These are phyloP conservation scores for Hippophae rhamnoides DNA, from an alignment of 306 rosid species.

Conservation along the genomic window DNA sequence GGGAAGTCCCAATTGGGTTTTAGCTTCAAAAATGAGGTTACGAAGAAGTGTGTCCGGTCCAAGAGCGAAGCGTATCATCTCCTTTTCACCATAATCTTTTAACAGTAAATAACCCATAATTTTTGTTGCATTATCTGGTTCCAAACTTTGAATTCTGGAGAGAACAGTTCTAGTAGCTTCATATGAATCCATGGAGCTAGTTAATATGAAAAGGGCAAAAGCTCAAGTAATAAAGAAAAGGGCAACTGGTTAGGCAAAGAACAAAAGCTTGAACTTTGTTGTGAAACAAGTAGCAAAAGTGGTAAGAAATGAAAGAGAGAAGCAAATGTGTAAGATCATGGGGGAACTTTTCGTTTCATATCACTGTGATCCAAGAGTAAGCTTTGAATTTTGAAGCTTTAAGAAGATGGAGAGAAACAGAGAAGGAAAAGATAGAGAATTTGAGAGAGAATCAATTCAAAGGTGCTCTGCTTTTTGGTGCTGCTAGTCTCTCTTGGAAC, in stretches of 20 bases:
- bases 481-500: too few species aligned
- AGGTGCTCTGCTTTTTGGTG: too few species aligned
- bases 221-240: too few species aligned
- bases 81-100: constrained; percentile 60
- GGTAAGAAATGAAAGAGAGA: too few species aligned
- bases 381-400: too few species aligned
- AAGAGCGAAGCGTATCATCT: constrained; percentile 54
- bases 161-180: constrained; percentile 72
- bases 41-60: constrained; percentile 59
- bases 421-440: not conserved
- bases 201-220: too few species aligned
- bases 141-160: constrained; percentile 54
- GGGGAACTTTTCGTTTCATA: too few species aligned
- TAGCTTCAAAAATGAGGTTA: constrained; percentile 46
- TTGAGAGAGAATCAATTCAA: too few species aligned
- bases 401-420: not conserved
- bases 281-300: not conserved
- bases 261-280: not conserved
- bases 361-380: too few species aligned
- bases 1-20: constrained; percentile 41
- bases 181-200: constrained; percentile 46
- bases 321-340: too few species aligned
- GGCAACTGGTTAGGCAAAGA: not conserved
- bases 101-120: constrained; percentile 83
- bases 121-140: constrained; percentile 79